A percentile compares a stretch with the other conserved stretches of the same genome.
Evolutionary conservation across 2,329 filamentous ascomycete genomes (phyloP).

Genomic region (Cyphellophora europaea): DNA sequence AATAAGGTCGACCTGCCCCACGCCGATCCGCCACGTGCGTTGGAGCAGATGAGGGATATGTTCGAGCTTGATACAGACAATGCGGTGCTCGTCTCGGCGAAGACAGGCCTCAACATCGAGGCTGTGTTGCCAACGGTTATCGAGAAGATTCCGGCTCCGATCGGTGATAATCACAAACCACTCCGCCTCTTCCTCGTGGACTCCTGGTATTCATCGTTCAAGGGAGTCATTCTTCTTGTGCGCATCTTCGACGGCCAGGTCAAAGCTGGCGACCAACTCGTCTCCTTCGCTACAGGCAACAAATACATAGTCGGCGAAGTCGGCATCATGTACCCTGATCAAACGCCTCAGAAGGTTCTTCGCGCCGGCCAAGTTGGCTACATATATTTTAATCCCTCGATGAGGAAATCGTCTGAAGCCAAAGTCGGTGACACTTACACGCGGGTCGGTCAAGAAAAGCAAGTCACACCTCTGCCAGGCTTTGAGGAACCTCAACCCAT

Average conservation of each 20-base stretch:
- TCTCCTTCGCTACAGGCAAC: slow-evolving; percentile 77
- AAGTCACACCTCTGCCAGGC: slow-evolving; percentile 73
- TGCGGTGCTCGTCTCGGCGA: slow-evolving; percentile 75
- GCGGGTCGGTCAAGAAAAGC: slow-evolving; percentile 62
- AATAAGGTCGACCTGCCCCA: slow-evolving; percentile 95
- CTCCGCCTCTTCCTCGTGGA: slow-evolving; percentile 83
- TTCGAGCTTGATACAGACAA: slow-evolving; percentile 79
- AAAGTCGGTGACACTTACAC: slow-evolving; percentile 96
- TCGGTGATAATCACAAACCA: slow-evolving; percentile 63
- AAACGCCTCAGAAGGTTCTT: slow-evolving; percentile 69
- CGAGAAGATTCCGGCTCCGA: slow-evolving; percentile 70
- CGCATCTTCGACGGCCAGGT: slow-evolving; percentile 83
- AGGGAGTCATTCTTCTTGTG: slow-evolving; percentile 84
- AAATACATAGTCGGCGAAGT: slow-evolving; percentile 95
- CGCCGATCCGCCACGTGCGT: slow-evolving; percentile 74
- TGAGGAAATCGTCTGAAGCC: slow-evolving; percentile 93
- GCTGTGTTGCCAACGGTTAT: slow-evolving; percentile 78
- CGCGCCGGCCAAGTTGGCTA: slow-evolving; percentile 94
- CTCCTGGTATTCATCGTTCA: slow-evolving; percentile 96
- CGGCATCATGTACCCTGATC: slow-evolving; percentile 87
- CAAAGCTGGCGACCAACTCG: slow-evolving; percentile 71
- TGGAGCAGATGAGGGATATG: slow-evolving; percentile 74
- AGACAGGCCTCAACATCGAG: slow-evolving; percentile 82
- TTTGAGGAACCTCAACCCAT: slow-evolving; percentile 98
- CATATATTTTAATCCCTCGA: slow-evolving; percentile 93